These are phyloP conservation scores for Cryphonectria radicalis DNA, from an alignment of 2,329 filamentous ascomycete species.

Conservation along the genomic window DNA sequence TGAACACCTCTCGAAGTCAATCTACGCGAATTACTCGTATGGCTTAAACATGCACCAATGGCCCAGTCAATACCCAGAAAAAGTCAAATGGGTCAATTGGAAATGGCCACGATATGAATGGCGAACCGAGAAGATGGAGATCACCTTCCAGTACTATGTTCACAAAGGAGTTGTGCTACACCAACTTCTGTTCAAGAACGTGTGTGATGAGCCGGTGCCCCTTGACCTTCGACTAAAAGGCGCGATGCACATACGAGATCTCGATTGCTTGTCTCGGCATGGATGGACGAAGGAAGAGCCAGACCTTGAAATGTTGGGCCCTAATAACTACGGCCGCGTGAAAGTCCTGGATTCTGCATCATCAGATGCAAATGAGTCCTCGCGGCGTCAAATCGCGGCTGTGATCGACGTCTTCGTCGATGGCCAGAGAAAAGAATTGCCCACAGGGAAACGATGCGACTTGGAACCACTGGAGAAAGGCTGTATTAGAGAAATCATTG, in stretches of 20 bases:
- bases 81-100: background rate
- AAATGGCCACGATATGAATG: background rate
- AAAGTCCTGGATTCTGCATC: background rate
- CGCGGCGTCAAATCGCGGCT: background rate
- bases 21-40: background rate
- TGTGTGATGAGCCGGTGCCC: background rate
- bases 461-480: background rate
- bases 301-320: background rate
- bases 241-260: background rate
- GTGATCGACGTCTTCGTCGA: constrained; percentile 7
- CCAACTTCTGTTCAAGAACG: constrained; percentile 5
- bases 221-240: background rate
- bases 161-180: constrained; percentile 6
- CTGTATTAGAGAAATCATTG: constrained; percentile 2
- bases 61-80: background rate
- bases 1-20: background rate
- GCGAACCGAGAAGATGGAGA: background rate
- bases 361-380: no score
- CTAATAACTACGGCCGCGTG: background rate
- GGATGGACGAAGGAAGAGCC: background rate
- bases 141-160: constrained; percentile 12
- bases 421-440: background rate
- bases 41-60: background rate
- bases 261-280: background rate
- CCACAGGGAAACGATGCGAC: no score